phyloP scores from a whole-genome alignment of 495 filamentous ascomycete genomes.

The Penicillium robsamsonii region DNA sequence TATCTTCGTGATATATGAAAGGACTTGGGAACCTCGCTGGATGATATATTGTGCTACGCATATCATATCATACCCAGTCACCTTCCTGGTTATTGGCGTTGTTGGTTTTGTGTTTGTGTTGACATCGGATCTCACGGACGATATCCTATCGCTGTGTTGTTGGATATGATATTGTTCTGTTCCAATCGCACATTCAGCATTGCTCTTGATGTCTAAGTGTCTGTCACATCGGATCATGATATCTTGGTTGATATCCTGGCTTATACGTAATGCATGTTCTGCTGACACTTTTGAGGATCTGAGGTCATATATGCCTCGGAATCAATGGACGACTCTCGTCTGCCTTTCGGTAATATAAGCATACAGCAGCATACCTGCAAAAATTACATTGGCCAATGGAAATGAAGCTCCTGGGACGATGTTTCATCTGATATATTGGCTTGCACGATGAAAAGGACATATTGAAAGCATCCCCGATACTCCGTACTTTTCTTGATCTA shows the following conservation, averaged over 20 bases:
- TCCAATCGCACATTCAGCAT: not conserved
- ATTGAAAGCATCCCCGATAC: too few species aligned
- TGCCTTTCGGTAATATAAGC: not conserved
- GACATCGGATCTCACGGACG: not conserved
- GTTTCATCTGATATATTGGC: not conserved
- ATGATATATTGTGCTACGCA: not conserved
- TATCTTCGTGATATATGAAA: conserved; percentile 1
- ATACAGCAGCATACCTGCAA: too few species aligned
- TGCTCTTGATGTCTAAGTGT: not conserved
- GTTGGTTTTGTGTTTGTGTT: not conserved
- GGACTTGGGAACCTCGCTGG: not conserved
- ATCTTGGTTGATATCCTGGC: conserved; percentile 1
- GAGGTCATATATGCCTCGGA: not conserved
- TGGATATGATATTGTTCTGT: not conserved
- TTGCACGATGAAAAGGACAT: not conserved
- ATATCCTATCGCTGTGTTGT: not conserved
- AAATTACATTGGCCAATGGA: not conserved
- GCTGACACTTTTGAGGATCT: not conserved
- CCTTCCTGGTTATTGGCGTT: too few species aligned
- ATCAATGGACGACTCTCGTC: not conserved
- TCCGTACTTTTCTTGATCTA: not conserved
- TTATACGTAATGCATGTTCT: not conserved
- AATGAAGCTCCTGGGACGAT: not conserved
- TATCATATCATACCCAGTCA: not conserved
- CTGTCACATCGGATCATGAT: not conserved